Evolutionary conservation across 2,329 filamentous ascomycete genomes (phyloP).

Genomic region (Passalora sequoiae): DNA sequence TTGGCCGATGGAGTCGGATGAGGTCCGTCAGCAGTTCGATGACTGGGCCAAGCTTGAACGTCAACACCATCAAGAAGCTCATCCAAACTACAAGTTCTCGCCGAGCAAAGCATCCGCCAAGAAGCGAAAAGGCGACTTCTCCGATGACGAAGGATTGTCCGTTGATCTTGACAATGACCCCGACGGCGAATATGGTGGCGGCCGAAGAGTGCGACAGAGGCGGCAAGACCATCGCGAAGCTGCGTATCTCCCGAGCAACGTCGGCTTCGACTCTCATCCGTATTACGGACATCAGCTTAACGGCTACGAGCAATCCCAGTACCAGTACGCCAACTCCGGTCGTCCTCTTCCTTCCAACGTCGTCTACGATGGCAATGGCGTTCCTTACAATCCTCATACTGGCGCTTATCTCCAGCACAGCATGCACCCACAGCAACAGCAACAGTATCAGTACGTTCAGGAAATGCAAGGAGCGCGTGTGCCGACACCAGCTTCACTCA

Average conservation of each 20-base stretch:
- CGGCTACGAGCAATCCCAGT: conserved; percentile 28
- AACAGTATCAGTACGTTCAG: conserved; percentile 26
- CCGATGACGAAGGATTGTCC: conserved; percentile 32
- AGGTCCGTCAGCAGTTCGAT: conserved; percentile 70
- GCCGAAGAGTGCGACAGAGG: conserved; percentile 24
- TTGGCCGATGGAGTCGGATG: conserved; percentile 75
- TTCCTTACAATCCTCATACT: conserved; percentile 29
- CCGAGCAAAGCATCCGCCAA: conserved; percentile 65
- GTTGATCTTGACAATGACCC: conserved; percentile 34
- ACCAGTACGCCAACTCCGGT: conserved; percentile 27
- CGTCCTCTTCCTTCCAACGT: conserved; percentile 30
- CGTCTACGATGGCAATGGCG: conserved; percentile 26
- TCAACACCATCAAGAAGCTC: conserved; percentile 75
- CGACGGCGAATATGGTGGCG: conserved; percentile 31
- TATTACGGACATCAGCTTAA: conserved; percentile 29
- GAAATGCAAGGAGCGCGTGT: conserved; percentile 25
- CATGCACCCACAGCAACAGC: conserved; percentile 17
- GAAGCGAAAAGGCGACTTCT: conserved; percentile 39
- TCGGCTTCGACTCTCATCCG: conserved; percentile 30
- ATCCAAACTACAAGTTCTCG: conserved; percentile 91
- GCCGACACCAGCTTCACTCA: conserved; percentile 25
- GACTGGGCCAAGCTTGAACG: conserved; percentile 74
- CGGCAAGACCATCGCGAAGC: conserved; percentile 18
- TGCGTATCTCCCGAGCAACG: conserved; percentile 24
- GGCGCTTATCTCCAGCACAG: conserved; percentile 23